Evolutionary conservation across 441 rosid genomes (phyloP).

Genomic region (Jatropha multifida): DNA sequence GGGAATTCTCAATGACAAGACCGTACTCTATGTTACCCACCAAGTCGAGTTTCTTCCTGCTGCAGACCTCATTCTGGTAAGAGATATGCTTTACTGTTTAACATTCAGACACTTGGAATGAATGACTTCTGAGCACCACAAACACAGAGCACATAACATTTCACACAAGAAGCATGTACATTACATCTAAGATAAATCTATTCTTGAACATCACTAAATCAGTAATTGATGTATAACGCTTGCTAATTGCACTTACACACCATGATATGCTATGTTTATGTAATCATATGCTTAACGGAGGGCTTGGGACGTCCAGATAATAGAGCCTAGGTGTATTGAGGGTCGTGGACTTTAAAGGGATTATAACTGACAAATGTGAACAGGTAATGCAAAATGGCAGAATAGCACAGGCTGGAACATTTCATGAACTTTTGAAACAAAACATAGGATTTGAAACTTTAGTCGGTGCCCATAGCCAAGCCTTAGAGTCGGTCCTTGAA

Average conservation of each 20-base stretch:
- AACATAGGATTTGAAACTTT: slow-evolving; percentile 83
- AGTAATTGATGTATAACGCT: neutral
- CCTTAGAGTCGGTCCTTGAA: slow-evolving; percentile 68
- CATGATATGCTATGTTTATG: neutral
- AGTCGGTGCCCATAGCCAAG: slow-evolving; percentile 92
- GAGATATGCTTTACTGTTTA: slow-evolving; percentile 12
- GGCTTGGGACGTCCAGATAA: neutral
- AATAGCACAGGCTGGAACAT: slow-evolving; percentile 86
- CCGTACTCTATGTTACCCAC: slow-evolving; percentile 88
- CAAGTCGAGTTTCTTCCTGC: slow-evolving; percentile 99
- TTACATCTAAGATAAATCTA: slow-evolving; percentile 1
- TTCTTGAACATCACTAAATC: neutral
- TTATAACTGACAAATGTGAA: slow-evolving; percentile 21
- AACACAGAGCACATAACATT: neutral
- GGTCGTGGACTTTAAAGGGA: neutral
- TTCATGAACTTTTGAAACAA: slow-evolving; percentile 70
- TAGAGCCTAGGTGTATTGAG: neutral
- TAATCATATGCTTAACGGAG: neutral
- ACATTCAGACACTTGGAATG: slow-evolving; percentile 1
- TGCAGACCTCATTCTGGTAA: slow-evolving; percentile 95
- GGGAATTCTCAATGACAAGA: slow-evolving; percentile 86
- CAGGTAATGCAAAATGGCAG: slow-evolving; percentile 97
- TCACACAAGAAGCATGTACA: neutral
- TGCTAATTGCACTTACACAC: neutral
- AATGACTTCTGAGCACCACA: neutral